Percentiles rank a stretch among this genome's conserved stretches.
phyloP scores from a whole-genome alignment of 2,329 filamentous ascomycete genomes.

The Coleophoma eucalyptorum region DNA sequence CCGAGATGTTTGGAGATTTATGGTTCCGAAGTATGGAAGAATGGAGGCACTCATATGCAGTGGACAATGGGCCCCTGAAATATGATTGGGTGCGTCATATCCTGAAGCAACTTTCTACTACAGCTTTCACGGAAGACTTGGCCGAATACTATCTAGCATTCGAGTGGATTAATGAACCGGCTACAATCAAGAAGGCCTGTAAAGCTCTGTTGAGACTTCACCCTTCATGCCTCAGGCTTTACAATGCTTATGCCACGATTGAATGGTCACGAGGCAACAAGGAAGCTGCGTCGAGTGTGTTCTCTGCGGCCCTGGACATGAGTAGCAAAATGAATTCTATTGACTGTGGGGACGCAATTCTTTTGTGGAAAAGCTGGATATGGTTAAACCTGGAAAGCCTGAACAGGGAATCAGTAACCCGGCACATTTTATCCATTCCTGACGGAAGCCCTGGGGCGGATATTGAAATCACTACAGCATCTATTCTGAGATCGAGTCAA shows the following conservation, averaged over 20 bases:
- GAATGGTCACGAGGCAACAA: conserved; percentile 57
- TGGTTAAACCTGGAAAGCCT: conserved; percentile 20
- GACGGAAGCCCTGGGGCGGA: conserved; percentile 26
- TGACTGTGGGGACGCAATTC: conserved; percentile 25
- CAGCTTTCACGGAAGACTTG: conserved; percentile 44
- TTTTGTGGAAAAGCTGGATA: conserved; percentile 24
- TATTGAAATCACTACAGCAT: conserved; percentile 17
- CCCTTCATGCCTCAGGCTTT: conserved; percentile 62
- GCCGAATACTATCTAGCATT: conserved; percentile 70
- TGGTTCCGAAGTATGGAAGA: conserved; percentile 41
- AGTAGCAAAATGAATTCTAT: conserved; percentile 32
- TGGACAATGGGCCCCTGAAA: conserved; percentile 17
- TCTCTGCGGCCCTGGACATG: conserved; percentile 64
- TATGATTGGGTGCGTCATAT: conserved; percentile 43
- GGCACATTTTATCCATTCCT: conserved; percentile 35
- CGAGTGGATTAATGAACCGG: conserved; percentile 50
- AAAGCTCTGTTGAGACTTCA: conserved; percentile 70
- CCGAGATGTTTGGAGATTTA: conserved; percentile 46
- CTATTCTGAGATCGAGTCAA: conserved; percentile 49
- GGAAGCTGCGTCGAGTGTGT: conserved; percentile 58
- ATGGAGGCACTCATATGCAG: conserved; percentile 16
- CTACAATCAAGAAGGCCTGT: conserved; percentile 62
- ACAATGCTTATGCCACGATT: conserved; percentile 74
- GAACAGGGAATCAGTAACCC: conserved; percentile 26
- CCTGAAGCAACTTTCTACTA: conserved; percentile 53